Conservation (phyloP, 2,329 filamentous ascomycete genomes). For the Colletotrichum phormii region DNA sequence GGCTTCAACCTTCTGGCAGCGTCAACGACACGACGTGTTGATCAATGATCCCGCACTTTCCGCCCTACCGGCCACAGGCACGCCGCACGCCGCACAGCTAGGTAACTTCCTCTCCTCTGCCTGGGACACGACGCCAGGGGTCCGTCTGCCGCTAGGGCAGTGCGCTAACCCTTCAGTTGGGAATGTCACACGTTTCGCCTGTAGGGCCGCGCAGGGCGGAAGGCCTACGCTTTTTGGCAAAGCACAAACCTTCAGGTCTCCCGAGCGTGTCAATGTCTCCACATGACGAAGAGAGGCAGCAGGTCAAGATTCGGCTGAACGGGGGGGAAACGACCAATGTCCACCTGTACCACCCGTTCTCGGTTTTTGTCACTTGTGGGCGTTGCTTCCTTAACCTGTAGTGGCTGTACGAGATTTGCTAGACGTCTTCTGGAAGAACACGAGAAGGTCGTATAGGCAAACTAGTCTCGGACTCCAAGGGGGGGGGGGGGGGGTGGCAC, state of each 20-base stretch:
- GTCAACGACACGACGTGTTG: conserved; percentile 16
- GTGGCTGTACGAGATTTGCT: background rate
- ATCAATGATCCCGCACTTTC: conserved; percentile 33
- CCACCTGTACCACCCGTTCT: background rate
- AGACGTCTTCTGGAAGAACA: conserved; percentile 20
- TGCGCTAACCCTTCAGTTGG: conserved; percentile 17
- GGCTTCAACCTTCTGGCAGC: background rate
- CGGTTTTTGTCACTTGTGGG: background rate
- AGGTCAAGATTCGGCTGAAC: background rate
- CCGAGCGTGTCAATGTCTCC: background rate
- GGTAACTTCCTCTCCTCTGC: background rate
- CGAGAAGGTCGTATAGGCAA: conserved; percentile 10
- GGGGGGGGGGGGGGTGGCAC: background rate
- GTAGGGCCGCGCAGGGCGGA: background rate
- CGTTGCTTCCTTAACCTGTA: background rate
- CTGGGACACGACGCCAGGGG: conserved; percentile 17
- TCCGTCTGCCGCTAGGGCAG: conserved; percentile 18
- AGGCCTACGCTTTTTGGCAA: background rate
- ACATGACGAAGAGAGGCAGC: background rate
- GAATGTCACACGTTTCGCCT: background rate
- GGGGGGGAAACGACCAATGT: too few species aligned
- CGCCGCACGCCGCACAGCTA: too few species aligned
- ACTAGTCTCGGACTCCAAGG: conserved; percentile 2
- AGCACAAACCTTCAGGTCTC: background rate
- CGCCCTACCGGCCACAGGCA: conserved; percentile 23